These are phyloP conservation scores for Polychaeton citri DNA, from an alignment of 2,329 filamentous ascomycete species.

Conservation along the genomic window DNA sequence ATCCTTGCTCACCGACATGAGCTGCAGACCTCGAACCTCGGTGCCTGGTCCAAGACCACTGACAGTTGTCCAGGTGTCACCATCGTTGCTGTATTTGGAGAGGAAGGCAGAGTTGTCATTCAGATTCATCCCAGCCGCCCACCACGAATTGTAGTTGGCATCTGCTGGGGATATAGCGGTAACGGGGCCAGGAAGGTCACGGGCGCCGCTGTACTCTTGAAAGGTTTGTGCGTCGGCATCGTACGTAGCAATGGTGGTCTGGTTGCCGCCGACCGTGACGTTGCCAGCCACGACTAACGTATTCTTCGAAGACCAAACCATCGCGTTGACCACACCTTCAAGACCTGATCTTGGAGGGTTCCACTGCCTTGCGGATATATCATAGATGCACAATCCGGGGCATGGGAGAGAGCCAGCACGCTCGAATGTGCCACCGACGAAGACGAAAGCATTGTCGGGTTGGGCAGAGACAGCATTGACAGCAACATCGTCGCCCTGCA, in stretches of 20 bases:
- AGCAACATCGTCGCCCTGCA: slow-evolving; percentile 55
- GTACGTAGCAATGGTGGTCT: slow-evolving; percentile 58
- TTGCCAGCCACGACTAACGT: slow-evolving; percentile 67
- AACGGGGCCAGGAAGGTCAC: slow-evolving; percentile 64
- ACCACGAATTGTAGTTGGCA: slow-evolving; percentile 58
- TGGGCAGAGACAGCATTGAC: slow-evolving; percentile 67
- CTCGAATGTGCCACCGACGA: slow-evolving; percentile 75
- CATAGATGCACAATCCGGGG: slow-evolving; percentile 68
- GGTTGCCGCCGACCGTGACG: slow-evolving; percentile 52
- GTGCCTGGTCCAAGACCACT: slow-evolving; percentile 52
- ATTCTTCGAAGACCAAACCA: slow-evolving; percentile 64
- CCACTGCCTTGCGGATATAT: slow-evolving; percentile 61
- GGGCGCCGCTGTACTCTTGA: slow-evolving; percentile 47
- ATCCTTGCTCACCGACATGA: slow-evolving; percentile 56
- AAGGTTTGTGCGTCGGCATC: slow-evolving; percentile 55
- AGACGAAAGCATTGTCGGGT: slow-evolving; percentile 60
- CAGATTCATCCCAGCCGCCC: slow-evolving; percentile 56
- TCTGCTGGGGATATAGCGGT: slow-evolving; percentile 64
- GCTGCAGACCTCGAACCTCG: slow-evolving; percentile 63
- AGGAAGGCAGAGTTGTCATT: slow-evolving; percentile 60
- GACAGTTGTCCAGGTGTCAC: slow-evolving; percentile 52
- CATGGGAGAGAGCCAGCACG: slow-evolving; percentile 73
- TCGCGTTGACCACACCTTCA: slow-evolving; percentile 52
- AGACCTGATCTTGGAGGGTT: slow-evolving; percentile 61
- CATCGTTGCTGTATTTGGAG: slow-evolving; percentile 60